phyloP scores from a whole-genome alignment of 805 yeast species.

The Zygotorulaspora florentina region DNA sequence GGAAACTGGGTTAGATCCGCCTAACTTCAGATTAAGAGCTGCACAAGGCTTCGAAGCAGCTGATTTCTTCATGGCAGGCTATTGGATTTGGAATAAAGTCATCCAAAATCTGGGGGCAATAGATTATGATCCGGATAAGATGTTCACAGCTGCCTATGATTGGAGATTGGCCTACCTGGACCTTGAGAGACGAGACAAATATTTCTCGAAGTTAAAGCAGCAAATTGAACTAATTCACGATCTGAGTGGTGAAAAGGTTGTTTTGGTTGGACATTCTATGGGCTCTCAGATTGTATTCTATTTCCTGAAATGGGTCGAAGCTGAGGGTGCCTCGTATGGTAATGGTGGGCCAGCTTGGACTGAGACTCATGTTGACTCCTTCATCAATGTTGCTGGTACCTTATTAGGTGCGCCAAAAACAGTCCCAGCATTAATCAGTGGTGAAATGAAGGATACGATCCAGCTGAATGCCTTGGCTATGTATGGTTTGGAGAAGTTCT shows the following conservation, averaged over 20 bases:
- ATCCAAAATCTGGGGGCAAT: constrained; percentile 91
- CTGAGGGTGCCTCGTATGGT: constrained; percentile 72
- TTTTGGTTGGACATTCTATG: constrained; percentile 92
- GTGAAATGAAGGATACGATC: constrained; percentile 97
- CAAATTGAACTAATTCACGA: constrained; percentile 61
- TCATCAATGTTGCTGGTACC: constrained; percentile 87
- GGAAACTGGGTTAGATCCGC: constrained; percentile 90
- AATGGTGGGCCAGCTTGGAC: constrained; percentile 93
- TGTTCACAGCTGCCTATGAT: constrained; percentile 90
- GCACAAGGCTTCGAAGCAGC: constrained; percentile 97
- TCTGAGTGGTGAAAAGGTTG: constrained; percentile 58
- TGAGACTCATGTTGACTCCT: constrained; percentile 73
- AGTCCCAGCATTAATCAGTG: constrained; percentile 85
- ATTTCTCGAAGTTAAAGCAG: constrained; percentile 69
- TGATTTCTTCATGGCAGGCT: constrained; percentile 93
- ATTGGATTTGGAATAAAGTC: constrained; percentile 98
- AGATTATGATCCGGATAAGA: constrained; percentile 87
- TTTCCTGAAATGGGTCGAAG: constrained; percentile 96
- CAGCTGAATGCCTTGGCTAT: constrained; percentile 90
- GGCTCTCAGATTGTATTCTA: constrained; percentile 87
- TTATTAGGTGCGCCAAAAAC: constrained; percentile 92
- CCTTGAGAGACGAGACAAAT: constrained; percentile 80
- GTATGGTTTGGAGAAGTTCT: constrained; percentile 90
- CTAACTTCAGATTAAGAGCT: constrained; percentile 72
- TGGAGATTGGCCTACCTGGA: constrained; percentile 93